Evolutionary conservation across 2,329 filamentous ascomycete species (phyloP).

Genomic region (Colletotrichum sp.): DNA sequence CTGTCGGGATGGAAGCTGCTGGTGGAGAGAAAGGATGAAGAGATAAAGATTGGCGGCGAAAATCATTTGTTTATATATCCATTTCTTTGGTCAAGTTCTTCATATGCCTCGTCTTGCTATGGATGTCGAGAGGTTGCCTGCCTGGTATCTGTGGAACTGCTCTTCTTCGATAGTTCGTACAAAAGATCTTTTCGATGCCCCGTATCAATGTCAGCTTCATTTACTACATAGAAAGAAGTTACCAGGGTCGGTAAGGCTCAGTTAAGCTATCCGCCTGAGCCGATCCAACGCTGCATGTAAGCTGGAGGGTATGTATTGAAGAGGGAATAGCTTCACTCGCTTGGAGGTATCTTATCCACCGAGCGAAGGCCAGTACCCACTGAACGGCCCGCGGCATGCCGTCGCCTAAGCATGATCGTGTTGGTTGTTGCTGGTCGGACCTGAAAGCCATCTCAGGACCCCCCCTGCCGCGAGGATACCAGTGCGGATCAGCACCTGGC

Average conservation of each 20-base stretch:
- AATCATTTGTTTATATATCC: neutral
- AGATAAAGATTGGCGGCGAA: neutral
- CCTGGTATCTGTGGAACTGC: neutral
- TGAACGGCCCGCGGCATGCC: neutral
- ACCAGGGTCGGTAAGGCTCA: neutral
- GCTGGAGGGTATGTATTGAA: neutral
- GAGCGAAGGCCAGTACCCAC: neutral
- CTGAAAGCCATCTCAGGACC: neutral
- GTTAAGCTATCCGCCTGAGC: neutral
- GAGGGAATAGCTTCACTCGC: neutral
- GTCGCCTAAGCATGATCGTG: neutral
- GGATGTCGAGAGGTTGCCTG: accelerated
- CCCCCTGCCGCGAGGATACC: neutral
- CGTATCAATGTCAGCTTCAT: neutral
- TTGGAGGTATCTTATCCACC: neutral
- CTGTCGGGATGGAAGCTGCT: accelerated
- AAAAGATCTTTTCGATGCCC: neutral
- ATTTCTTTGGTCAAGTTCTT: neutral
- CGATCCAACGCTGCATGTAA: neutral
- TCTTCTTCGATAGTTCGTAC: neutral
- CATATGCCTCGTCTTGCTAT: accelerated
- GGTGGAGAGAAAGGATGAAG: neutral
- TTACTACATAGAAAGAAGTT: neutral
- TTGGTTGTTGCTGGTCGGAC: neutral
- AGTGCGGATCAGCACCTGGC: neutral